Conservation (phyloP, 805 yeast genomes). For the Danielia oregonensis region DNA sequence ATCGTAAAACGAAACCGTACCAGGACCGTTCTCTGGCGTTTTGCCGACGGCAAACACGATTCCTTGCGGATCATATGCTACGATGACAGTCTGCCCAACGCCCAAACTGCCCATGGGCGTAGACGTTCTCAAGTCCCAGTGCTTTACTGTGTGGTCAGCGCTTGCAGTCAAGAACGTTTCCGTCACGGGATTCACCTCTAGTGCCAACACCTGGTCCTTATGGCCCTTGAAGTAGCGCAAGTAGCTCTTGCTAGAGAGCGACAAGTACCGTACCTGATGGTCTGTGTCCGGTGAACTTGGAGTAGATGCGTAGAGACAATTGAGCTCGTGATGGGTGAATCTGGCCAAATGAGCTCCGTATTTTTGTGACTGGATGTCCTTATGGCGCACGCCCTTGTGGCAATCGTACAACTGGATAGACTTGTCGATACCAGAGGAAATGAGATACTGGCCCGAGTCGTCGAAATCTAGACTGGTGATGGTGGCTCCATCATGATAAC, state of each 20-base stretch:
- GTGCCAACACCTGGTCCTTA: constrained; percentile 63
- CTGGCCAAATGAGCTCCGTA: constrained; percentile 88
- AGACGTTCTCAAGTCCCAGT: constrained; percentile 81
- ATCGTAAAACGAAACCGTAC: constrained; percentile 53
- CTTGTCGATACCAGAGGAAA: constrained; percentile 79
- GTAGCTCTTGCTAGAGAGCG: constrained; percentile 73
- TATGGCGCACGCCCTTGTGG: constrained; percentile 60
- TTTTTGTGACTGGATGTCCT: constrained; percentile 76
- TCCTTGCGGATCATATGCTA: constrained; percentile 84
- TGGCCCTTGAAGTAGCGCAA: constrained; percentile 88
- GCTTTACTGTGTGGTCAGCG: constrained; percentile 70
- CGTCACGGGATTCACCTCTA: constrained; percentile 69
- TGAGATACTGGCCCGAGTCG: constrained; percentile 72
- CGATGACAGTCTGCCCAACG: constrained; percentile 49
- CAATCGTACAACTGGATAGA: constrained; percentile 80
- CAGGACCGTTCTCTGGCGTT: constrained; percentile 14
- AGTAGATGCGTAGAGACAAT: constrained; percentile 82
- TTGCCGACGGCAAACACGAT: constrained; percentile 66
- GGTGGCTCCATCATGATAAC: constrained; percentile 48
- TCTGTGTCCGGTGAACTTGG: constrained; percentile 45
- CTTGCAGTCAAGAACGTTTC: constrained; percentile 67
- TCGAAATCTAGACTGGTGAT: constrained; percentile 76
- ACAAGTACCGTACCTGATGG: constrained; percentile 69
- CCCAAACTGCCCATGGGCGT: constrained; percentile 58
- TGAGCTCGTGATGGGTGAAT: constrained; percentile 70